Conservation (phyloP, 2,329 filamentous ascomycete genomes). For the Polytolypa hystricis region DNA sequence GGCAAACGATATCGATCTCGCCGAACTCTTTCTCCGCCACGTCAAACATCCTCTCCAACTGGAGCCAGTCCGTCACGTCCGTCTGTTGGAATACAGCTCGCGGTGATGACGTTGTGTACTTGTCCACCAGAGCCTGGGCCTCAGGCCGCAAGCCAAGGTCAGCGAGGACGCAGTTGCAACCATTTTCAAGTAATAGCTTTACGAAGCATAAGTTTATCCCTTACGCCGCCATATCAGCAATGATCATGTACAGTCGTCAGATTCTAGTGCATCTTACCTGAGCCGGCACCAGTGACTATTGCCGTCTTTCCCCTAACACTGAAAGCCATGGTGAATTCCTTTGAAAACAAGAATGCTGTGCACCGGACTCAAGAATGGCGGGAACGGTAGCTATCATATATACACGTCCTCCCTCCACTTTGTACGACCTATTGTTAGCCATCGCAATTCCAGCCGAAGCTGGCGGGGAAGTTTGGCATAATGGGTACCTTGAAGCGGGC, state of each 20-base stretch:
- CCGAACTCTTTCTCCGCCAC: slow-evolving; percentile 39
- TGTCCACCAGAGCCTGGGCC: slow-evolving; percentile 30
- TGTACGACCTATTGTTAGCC: too few relatives aligned
- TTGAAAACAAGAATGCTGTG: too few relatives aligned
- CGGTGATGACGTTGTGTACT: slow-evolving; percentile 22
- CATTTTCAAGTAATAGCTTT: slow-evolving; percentile 32
- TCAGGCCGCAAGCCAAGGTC: slow-evolving; percentile 36
- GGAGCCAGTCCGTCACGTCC: slow-evolving; percentile 40
- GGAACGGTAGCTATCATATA: too few relatives aligned
- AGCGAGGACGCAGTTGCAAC: slow-evolving; percentile 37
- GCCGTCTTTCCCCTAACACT: slow-evolving; percentile 38
- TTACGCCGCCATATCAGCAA: slow-evolving; percentile 12
- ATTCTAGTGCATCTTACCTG: slow-evolving; percentile 26
- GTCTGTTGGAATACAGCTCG: slow-evolving; percentile 35
- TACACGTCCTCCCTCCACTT: too few relatives aligned
- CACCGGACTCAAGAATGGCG: too few relatives aligned
- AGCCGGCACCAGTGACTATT: slow-evolving; percentile 45
- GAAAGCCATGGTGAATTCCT: slow-evolving; percentile 28
- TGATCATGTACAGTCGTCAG: slow-evolving; percentile 3
- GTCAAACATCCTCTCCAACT: slow-evolving; percentile 40
- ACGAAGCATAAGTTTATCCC: slow-evolving; percentile 38
- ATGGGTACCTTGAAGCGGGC: too few relatives aligned
- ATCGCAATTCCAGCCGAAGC: too few relatives aligned
- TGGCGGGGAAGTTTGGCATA: too few relatives aligned
- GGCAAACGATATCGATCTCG: slow-evolving; percentile 36